A percentile compares a stretch with the other conserved stretches of the same genome.
Evolutionary conservation across 352 stramenopile genomes (phyloP).

Genomic region (Globisporangium spinosum): DNA sequence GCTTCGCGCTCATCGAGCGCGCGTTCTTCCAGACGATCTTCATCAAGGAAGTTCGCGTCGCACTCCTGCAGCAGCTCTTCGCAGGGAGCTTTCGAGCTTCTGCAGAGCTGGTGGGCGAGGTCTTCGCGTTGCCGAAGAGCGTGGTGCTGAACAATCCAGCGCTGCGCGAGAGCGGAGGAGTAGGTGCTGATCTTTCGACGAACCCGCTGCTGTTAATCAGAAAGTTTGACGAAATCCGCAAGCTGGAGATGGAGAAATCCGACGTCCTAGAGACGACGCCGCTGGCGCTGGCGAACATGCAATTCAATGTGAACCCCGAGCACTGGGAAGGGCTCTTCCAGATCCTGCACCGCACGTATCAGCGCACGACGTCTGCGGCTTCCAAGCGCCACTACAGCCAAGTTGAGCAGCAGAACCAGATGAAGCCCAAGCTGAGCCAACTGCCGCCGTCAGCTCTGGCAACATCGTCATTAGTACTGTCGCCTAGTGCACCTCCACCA

Average conservation of each 20-base stretch:
- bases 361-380: slow-evolving; percentile 24
- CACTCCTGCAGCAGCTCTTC: slow-evolving; percentile 19
- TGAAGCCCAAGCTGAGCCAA: neutral
- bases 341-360: slow-evolving; percentile 30
- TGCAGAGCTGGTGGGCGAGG: neutral
- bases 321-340: slow-evolving; percentile 54
- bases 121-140: slow-evolving; percentile 14
- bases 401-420: neutral
- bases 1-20: slow-evolving; percentile 30
- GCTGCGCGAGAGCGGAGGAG: neutral
- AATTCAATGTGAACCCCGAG: neutral
- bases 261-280: slow-evolving; percentile 34
- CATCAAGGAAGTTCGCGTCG: slow-evolving; percentile 15
- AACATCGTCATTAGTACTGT: neutral
- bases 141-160: slow-evolving; percentile 4
- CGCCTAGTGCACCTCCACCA: neutral
- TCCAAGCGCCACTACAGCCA: slow-evolving; percentile 10
- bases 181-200: neutral
- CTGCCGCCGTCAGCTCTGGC: neutral
- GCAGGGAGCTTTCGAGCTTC: slow-evolving; percentile 1
- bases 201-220: slow-evolving; percentile 30
- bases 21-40: slow-evolving; percentile 30
- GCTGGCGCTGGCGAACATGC: slow-evolving; percentile 47
- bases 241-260: slow-evolving; percentile 33
- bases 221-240: slow-evolving; percentile 24